Conservation (phyloP, 2,329 filamentous ascomycete genomes). For the Penicillium sclerotigenum region DNA sequence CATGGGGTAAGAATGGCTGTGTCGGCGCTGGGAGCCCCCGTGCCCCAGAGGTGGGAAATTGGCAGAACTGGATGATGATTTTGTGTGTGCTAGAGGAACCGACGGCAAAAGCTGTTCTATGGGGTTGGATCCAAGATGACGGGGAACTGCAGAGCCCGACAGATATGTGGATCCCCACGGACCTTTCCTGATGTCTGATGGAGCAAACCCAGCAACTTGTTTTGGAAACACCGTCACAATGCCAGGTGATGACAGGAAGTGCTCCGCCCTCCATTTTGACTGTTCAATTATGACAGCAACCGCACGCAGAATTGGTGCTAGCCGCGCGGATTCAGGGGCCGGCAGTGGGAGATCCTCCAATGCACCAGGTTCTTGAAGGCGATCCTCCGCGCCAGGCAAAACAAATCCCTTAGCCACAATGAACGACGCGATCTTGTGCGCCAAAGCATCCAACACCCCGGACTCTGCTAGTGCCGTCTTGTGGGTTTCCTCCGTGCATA, state of each 20-base stretch:
- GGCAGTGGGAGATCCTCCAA: slow-evolving; percentile 59
- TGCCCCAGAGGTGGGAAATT: slow-evolving; percentile 56
- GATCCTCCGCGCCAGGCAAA: slow-evolving; percentile 60
- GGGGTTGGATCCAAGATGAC: slow-evolving; percentile 50
- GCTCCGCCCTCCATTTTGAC: slow-evolving; percentile 73
- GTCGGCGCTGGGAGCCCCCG: slow-evolving; percentile 35
- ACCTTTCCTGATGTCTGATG: slow-evolving; percentile 48
- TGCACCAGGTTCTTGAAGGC: slow-evolving; percentile 55
- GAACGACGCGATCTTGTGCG: slow-evolving; percentile 68
- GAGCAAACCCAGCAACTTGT: slow-evolving; percentile 50
- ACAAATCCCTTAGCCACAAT: slow-evolving; percentile 66
- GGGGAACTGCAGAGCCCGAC: slow-evolving; percentile 49
- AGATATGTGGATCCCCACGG: slow-evolving; percentile 55
- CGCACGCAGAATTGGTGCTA: slow-evolving; percentile 72
- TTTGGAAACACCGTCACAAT: slow-evolving; percentile 68
- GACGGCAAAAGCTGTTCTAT: slow-evolving; percentile 65
- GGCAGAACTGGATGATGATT: slow-evolving; percentile 31
- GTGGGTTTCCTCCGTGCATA: slow-evolving; percentile 68
- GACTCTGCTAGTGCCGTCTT: slow-evolving; percentile 68
- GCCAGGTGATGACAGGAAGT: slow-evolving; percentile 65
- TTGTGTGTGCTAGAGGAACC: slow-evolving; percentile 37
- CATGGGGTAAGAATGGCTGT: slow-evolving; percentile 36
- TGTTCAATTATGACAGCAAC: slow-evolving; percentile 72
- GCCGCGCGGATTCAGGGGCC: slow-evolving; percentile 56
- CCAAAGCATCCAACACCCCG: slow-evolving; percentile 75